A percentile compares a stretch with the other conserved stretches of the same genome.
phyloP scores from a whole-genome alignment of 139 green algal genomes.

The Closterium sp. region DNA sequence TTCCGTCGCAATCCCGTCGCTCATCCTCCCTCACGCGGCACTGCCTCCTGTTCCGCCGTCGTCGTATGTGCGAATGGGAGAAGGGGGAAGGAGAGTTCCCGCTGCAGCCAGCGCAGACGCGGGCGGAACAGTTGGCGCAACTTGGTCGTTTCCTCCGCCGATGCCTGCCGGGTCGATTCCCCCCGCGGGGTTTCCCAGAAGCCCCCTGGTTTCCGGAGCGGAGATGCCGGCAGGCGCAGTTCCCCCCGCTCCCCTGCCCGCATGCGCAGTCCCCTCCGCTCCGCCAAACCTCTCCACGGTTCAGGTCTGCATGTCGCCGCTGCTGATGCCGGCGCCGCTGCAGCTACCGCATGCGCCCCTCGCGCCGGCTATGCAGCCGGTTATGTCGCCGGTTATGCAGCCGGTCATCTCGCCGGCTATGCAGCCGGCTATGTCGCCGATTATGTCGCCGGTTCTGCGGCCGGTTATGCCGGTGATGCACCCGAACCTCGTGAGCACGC shows the following conservation, averaged over 20 bases:
- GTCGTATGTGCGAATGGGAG: neutral
- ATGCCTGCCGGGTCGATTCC: neutral
- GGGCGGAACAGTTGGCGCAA: no score
- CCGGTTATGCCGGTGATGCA: neutral
- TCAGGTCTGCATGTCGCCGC: neutral
- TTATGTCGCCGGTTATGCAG: neutral
- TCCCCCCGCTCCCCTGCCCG: no score
- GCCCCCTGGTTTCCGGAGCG: neutral
- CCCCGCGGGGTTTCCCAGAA: neutral
- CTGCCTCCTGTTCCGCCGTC: neutral
- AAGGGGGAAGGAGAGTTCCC: no score
- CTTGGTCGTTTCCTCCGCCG: no score
- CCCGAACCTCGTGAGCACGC: neutral
- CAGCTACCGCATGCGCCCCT: neutral
- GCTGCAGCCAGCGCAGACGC: no score
- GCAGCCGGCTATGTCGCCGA: neutral
- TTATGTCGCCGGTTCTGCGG: neutral
- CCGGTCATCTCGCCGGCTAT: neutral
- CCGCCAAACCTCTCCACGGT: neutral
- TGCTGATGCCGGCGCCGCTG: neutral
- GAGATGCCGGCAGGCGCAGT: neutral
- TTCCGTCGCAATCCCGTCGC: neutral
- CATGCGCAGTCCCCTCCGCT: neutral
- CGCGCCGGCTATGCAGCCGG: neutral
- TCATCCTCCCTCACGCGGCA: neutral